Evolutionary conservation across 2,329 filamentous ascomycete species (phyloP), one percentile per base, ranked within the genome.

Genomic region (Bimuria novae-zelandiae): DNA sequence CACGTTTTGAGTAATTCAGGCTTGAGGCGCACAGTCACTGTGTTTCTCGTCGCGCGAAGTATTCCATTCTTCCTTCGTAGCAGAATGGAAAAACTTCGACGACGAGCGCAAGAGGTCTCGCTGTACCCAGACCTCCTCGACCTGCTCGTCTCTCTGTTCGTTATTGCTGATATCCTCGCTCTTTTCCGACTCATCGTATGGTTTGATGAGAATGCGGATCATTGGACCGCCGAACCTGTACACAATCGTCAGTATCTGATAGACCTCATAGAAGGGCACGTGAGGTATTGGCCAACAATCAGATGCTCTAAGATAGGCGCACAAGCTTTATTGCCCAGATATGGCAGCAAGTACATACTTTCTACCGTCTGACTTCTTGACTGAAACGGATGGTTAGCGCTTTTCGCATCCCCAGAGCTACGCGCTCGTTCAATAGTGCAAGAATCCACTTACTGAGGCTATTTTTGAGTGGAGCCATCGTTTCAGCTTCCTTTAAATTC

Each of bases 81-180:
- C 37, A 7, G 29, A 36, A 2, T 14, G 12, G 17, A 59, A 49
- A 42, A 59, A 56, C 1, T n/a, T n/a, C 1, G 56, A 56, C 19
- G 33, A 40, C n/a, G 33, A 36, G 12, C 33, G 33, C 8, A 36
- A n/a, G 14, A 36, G 33, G 33, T 36, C 16, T 7, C 8, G 33
- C 33, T 12, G 33, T 36, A 36, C 33, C 33, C 10, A 36, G n/a
- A 36, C 14, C n/a, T 17, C 33, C 33, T 36, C n/a, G 3, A 7
- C 33, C 16, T 36, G 11, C 10, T 27, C 25, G 25, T 27, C 10
- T 10, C 10, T 27, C 6, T 27, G 25, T 10, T 27, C 10, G n/a
- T 12, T 7, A 7, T 36, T 36, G 12, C n/a, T 7, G 33, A n/a
- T 12, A 3, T 41, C 23, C 19, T 7, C 23, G 37, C n/a, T 36